phyloP scores from a whole-genome alignment of 208 protist genomes.

The Acanthamoeba polyphaga region DNA sequence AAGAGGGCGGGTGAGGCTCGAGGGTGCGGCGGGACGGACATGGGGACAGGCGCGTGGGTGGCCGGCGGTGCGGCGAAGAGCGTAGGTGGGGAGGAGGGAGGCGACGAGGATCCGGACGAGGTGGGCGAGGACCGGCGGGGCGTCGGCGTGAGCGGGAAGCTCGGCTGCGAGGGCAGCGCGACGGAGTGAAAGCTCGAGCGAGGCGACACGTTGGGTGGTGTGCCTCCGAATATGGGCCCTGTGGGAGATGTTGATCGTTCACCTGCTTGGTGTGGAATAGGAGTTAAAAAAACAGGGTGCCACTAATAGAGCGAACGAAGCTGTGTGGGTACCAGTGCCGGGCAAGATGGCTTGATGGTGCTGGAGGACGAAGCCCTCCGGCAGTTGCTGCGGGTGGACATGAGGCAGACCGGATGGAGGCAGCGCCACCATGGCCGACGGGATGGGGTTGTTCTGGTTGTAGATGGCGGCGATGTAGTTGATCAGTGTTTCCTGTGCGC shows the following conservation, averaged over 20 bases:
- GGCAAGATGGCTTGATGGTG: background rate
- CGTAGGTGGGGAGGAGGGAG: background rate
- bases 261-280: too few species aligned
- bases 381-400: background rate
- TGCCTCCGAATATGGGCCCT: background rate
- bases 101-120: background rate
- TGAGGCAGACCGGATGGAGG: background rate
- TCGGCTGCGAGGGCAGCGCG: background rate
- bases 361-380: background rate
- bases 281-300: too few species aligned
- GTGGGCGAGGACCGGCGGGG: background rate
- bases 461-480: conserved; percentile 15
- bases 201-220: background rate
- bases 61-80: too few species aligned
- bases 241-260: background rate
- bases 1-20: background rate
- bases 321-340: background rate
- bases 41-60: background rate
- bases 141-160: background rate
- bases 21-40: background rate
- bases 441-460: conserved; percentile 9
- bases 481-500: conserved; percentile 8
- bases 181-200: background rate
- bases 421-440: background rate
- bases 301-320: too few species aligned